Percentiles rank a stretch among this genome's conserved stretches.
Evolutionary conservation across 805 yeast genomes (phyloP).

Genomic region (Yarrowia deformans): DNA sequence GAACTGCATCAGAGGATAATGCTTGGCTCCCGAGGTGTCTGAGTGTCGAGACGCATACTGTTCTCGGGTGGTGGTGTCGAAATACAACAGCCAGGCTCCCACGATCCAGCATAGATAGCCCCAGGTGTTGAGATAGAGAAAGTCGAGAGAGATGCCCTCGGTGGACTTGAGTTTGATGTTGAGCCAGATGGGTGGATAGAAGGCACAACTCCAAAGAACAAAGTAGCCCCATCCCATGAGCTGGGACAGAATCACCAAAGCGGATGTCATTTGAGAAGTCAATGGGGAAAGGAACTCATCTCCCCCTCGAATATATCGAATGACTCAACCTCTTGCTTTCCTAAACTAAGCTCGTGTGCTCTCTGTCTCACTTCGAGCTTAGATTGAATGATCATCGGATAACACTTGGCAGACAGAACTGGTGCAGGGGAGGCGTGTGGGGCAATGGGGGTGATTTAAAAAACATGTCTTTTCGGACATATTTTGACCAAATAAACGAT

Average conservation of each 20-base stretch:
- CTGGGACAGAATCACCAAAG: not conserved
- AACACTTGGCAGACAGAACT: conserved; percentile 5
- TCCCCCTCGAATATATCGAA: not conserved
- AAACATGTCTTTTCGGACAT: no score
- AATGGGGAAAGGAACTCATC: not conserved
- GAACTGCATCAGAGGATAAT: conserved; percentile 53
- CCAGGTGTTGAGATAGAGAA: conserved; percentile 50
- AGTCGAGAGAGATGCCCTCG: conserved; percentile 52
- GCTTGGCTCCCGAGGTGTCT: not conserved
- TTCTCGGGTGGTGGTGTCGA: conserved; percentile 48
- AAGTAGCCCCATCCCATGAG: conserved; percentile 26
- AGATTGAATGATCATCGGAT: not conserved
- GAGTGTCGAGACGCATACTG: conserved; percentile 50
- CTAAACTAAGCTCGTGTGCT: conserved; percentile 11
- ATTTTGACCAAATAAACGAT: no score
- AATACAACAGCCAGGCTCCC: conserved; percentile 49
- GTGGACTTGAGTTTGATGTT: conserved; percentile 48
- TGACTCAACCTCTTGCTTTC: not conserved
- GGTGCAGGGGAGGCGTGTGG: no score
- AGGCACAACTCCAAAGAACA: conserved; percentile 48
- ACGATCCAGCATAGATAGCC: conserved; percentile 51
- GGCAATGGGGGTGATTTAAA: no score
- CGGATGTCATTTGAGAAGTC: not conserved
- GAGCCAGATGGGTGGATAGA: conserved; percentile 51
- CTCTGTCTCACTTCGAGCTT: conserved; percentile 18